phyloP scores from a whole-genome alignment of 331 rosid species.

The Quercus lobata region DNA sequence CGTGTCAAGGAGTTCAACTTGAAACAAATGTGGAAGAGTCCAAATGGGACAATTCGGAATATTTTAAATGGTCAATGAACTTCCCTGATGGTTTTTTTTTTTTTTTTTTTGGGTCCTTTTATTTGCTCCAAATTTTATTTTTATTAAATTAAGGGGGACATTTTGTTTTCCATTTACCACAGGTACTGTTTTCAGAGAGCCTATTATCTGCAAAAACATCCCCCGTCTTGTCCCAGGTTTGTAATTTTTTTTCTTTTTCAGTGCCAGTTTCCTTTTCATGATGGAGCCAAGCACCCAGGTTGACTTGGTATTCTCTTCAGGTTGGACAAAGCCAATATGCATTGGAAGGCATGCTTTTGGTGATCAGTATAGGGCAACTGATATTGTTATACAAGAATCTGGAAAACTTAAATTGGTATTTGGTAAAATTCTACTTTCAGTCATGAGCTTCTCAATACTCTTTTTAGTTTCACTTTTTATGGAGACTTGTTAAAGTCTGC shows the following conservation, averaged over 20 bases:
- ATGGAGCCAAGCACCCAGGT: conserved; percentile 9
- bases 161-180: conserved; percentile 19
- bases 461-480: conserved; percentile 6
- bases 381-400: conserved; percentile 64
- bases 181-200: conserved; percentile 99
- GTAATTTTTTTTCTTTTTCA: conserved; percentile 8
- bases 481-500: conserved; percentile 14
- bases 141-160: neutral
- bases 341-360: conserved; percentile 99
- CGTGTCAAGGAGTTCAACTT: conserved; percentile 48
- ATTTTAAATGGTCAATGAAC: conserved; percentile 46
- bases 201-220: conserved; percentile 87
- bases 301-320: conserved; percentile 28
- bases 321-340: conserved; percentile 95
- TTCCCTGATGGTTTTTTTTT: neutral
- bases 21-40: conserved; percentile 64
- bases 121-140: neutral
- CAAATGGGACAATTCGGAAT: conserved; percentile 65
- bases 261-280: neutral
- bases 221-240: conserved; percentile 98
- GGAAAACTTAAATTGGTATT: conserved; percentile 14
- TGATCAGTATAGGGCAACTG: conserved; percentile 94
- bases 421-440: conserved; percentile 14
- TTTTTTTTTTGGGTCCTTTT: neutral
- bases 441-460: conserved; percentile 4